Evolutionary conservation across 305 asterid species (phyloP).

Genomic region (Fraxinus platypoda): DNA sequence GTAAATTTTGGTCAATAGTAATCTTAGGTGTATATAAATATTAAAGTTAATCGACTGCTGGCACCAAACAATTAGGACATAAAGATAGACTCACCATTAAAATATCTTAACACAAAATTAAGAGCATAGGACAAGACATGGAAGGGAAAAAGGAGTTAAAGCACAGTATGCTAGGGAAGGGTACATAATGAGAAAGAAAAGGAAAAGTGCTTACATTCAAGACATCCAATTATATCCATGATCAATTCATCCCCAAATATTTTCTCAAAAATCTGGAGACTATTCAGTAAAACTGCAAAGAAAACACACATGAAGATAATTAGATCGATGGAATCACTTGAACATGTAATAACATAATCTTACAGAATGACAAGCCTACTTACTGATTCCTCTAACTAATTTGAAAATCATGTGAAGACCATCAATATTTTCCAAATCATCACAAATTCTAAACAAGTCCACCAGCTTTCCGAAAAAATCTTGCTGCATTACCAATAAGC

Average conservation of each 20-base stretch:
- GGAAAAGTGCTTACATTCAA: slow-evolving; percentile 68
- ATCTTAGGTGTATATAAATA: not conserved
- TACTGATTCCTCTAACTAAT: slow-evolving; percentile 85
- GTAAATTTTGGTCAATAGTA: not conserved
- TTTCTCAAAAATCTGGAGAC: slow-evolving; percentile 81
- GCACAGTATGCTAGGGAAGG: not conserved
- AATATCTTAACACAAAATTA: not conserved
- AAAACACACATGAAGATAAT: slow-evolving; percentile 17
- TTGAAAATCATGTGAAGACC: slow-evolving; percentile 83
- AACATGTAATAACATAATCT: slow-evolving; percentile 1
- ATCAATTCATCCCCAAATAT: slow-evolving; percentile 90
- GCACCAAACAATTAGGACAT: not conserved
- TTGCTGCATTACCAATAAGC: slow-evolving; percentile 57
- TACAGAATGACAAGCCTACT: slow-evolving; percentile 35
- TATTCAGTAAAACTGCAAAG: slow-evolving; percentile 85
- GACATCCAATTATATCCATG: slow-evolving; percentile 91
- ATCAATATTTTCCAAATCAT: slow-evolving; percentile 76
- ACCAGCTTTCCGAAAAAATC: slow-evolving; percentile 74
- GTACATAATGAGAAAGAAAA: not conserved
- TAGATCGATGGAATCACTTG: not conserved
- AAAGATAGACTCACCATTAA: not conserved
- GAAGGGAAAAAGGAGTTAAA: not conserved
- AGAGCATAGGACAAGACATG: not conserved
- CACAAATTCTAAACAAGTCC: slow-evolving; percentile 76
- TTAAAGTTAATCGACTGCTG: not conserved